phyloP scores from a whole-genome alignment of 768 basidiomycete species.

The Tricholoma furcatifolium region DNA sequence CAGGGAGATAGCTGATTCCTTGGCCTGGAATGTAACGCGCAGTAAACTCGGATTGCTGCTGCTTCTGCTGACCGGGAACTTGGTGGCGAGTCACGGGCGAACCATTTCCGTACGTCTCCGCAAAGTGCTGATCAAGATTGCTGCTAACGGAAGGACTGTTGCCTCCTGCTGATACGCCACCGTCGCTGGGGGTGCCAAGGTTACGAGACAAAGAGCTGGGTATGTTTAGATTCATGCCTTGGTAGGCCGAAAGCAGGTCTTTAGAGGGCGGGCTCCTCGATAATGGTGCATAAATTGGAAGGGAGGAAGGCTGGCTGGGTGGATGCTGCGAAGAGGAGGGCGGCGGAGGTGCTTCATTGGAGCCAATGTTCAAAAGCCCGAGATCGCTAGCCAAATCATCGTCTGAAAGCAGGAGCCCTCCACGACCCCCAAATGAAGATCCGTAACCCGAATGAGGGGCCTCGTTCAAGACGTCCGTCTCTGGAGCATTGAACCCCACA shows the following conservation, averaged over 20 bases:
- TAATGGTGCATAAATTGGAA: conserved; percentile 72
- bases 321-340: conserved; percentile 46
- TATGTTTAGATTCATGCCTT: conserved; percentile 61
- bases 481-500: conserved; percentile 68
- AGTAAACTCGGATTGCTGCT: conserved; percentile 39
- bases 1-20: conserved; percentile 18
- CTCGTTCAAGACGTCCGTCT: conserved; percentile 36
- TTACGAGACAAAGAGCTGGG: conserved; percentile 48
- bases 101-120: conserved; percentile 34
- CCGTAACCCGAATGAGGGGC: conserved; percentile 29
- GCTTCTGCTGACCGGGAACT: conserved; percentile 19
- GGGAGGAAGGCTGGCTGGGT: conserved; percentile 69
- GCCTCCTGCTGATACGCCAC: conserved; percentile 48
- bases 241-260: conserved; percentile 54
- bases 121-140: conserved; percentile 46
- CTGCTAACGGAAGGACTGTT: conserved; percentile 45
- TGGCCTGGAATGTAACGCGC: conserved; percentile 67
- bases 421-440: conserved; percentile 39
- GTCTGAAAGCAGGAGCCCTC: conserved; percentile 70
- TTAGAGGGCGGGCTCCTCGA: conserved; percentile 60
- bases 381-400: conserved; percentile 80
- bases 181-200: conserved; percentile 63
- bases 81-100: conserved; percentile 20
- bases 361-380: conserved; percentile 56
- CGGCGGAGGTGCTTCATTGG: conserved; percentile 36